Evolutionary conservation across 2,329 filamentous ascomycete genomes (phyloP).

Genomic region (Colletotrichum coccodes): DNA sequence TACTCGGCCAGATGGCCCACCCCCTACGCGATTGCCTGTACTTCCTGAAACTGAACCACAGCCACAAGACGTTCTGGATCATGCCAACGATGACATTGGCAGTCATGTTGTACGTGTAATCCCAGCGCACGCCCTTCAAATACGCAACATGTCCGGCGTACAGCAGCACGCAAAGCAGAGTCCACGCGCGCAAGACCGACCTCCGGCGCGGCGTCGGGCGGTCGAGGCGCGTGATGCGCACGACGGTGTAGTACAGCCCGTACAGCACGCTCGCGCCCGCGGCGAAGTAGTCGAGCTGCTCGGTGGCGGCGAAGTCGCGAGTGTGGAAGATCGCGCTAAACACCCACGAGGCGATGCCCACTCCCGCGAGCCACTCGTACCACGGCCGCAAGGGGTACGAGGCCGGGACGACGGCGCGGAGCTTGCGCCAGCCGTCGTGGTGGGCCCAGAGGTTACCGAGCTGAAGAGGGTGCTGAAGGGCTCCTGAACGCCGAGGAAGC

Average conservation of each 20-base stretch:
- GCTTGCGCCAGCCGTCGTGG: conserved; percentile 76
- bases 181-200: conserved; percentile 78
- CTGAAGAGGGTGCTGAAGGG: conserved; percentile 94
- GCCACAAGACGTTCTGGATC: conserved; percentile 87
- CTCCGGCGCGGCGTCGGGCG: conserved; percentile 53
- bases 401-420: conserved; percentile 76
- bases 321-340: conserved; percentile 95
- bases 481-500: conserved; percentile 93
- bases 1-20: conserved; percentile 90
- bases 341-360: conserved; percentile 85
- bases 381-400: conserved; percentile 82
- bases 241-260: conserved; percentile 85
- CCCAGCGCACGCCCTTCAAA: conserved; percentile 86
- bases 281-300: conserved; percentile 96
- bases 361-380: conserved; percentile 82
- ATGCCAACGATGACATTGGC: conserved; percentile 88
- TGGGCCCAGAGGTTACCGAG: conserved; percentile 91
- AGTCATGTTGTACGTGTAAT: conserved; percentile 98
- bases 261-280: conserved; percentile 92
- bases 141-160: conserved; percentile 85
- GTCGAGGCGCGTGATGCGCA: conserved; percentile 88
- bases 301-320: conserved; percentile 84
- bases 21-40: conserved; percentile 76
- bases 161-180: conserved; percentile 73
- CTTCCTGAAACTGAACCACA: conserved; percentile 79